Evolutionary conservation across 495 filamentous ascomycete species (phyloP).

Genomic region (Aspergillus hancockii): DNA sequence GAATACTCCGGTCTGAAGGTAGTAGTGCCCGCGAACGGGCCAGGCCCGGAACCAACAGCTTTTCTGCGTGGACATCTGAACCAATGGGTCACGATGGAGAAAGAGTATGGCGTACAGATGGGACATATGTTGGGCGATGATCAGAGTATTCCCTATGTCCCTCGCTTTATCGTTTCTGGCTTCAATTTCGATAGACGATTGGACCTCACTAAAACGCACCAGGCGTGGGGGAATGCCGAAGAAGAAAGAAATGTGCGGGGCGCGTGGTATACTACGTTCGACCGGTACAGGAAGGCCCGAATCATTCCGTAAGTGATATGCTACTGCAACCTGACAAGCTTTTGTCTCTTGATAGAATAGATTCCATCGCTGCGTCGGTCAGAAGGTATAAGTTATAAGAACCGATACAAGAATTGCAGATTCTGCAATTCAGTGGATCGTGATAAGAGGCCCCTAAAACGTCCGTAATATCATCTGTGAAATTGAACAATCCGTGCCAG

Average conservation of each 20-base stretch:
- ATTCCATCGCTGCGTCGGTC: too few relatives aligned
- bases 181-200: constrained; percentile 15
- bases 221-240: constrained; percentile 10
- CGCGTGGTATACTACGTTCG: constrained; percentile 10
- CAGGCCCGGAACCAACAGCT: neutral
- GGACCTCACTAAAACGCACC: constrained; percentile 13
- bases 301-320: constrained; percentile 27
- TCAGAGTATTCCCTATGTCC: neutral
- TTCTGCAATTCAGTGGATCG: constrained; percentile 43
- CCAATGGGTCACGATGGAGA: constrained; percentile 12
- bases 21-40: neutral
- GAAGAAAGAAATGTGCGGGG: constrained; percentile 9
- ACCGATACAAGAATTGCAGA: constrained; percentile 43
- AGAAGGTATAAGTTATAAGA: constrained; percentile 31
- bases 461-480: constrained; percentile 39
- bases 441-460: constrained; percentile 33
- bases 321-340: too few relatives aligned
- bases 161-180: constrained; percentile 6
- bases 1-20: constrained; percentile 30
- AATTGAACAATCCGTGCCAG: constrained; percentile 39
- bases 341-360: too few relatives aligned
- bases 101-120: constrained; percentile 4
- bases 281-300: constrained; percentile 8
- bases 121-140: constrained; percentile 7
- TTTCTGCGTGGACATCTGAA: constrained; percentile 8